Evolutionary conservation across 352 stramenopile genomes (phyloP), one percentile per base, ranked within the genome.

Genomic region (Thraustochytrium aureum): DNA sequence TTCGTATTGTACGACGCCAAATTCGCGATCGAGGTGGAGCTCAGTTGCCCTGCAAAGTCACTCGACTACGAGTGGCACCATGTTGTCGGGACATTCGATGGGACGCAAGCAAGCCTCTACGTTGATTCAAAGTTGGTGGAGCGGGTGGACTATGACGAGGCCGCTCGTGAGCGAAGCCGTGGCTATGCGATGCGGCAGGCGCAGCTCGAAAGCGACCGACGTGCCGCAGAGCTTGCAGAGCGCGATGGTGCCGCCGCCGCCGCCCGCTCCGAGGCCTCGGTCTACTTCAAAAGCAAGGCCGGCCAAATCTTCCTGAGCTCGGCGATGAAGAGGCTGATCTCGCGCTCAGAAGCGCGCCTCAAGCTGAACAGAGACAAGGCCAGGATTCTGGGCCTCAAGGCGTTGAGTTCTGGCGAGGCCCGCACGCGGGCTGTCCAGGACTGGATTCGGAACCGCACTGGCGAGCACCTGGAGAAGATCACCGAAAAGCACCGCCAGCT

Each of bases 1-100:
- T 92, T 94, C 65, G 91, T 84, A 69, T 83, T 94, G 41, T 94
- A 92, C 62, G 83, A 92, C 20, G 86, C 88, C 43, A 91, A 88
- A 39, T 90, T 94, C 50, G 89, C 94, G 30, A 90, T 94, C 35
- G 67, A 89, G 0, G 87, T 88, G 56, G 4, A 87, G 35, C 22
- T 79, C 22, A 7, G 35, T n/a, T 64, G 47, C 0, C 10, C 85
- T 72, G 89, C 87, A 2, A 83, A 86, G 2, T 79, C 84, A 39
- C 86, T 94, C 2, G 86, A 89, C 6, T 52, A 90, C 2, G 79
- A 89, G 54, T 96, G 92, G 92, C 91, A 88, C 33, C 88, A 96
- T 83, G 72, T 97, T 14, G 89, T 92, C 2, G 90, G 88, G 1
- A 95, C 90, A 37, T 96, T 91, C 72, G 92, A 96, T 62, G 92